These are phyloP conservation scores for Paraphoma chrysanthemicola DNA, from an alignment of 2,329 filamentous ascomycete genomes.

Conservation along the genomic window DNA sequence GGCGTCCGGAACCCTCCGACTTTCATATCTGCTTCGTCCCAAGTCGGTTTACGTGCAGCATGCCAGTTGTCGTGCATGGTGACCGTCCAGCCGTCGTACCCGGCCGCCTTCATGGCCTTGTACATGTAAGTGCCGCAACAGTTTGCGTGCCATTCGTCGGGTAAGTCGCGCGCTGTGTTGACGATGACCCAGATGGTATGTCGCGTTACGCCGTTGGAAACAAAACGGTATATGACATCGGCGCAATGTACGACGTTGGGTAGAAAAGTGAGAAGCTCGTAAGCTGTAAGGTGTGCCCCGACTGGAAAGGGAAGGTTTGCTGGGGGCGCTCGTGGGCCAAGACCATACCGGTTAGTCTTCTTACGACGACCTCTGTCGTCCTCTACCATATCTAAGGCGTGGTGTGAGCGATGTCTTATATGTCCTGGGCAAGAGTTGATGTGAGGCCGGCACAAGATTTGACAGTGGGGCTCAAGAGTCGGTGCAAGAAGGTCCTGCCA, in stretches of 20 bases:
- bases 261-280: slow-evolving; percentile 31
- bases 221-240: slow-evolving; percentile 30
- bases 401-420: too few relatives aligned
- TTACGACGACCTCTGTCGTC: not conserved
- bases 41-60: not conserved
- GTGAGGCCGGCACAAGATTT: too few relatives aligned
- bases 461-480: too few relatives aligned
- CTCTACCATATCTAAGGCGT: too few relatives aligned
- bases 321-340: slow-evolving; percentile 13
- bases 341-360: not conserved
- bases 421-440: too few relatives aligned
- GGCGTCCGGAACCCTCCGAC: slow-evolving; percentile 9
- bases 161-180: slow-evolving; percentile 20
- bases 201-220: slow-evolving; percentile 23
- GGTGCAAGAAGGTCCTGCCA: too few relatives aligned
- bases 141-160: slow-evolving; percentile 8
- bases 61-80: slow-evolving; percentile 16
- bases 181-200: slow-evolving; percentile 19
- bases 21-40: slow-evolving; percentile 14
- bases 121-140: slow-evolving; percentile 19
- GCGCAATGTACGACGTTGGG: slow-evolving; percentile 27
- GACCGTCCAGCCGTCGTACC: slow-evolving; percentile 25
- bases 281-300: slow-evolving; percentile 25
- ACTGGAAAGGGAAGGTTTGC: slow-evolving; percentile 21
- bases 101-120: slow-evolving; percentile 25